A percentile compares a stretch with the other conserved stretches of the same genome.
Evolutionary conservation across 129 eudicot genomes (phyloP).

Genomic region (Arctium lappa): DNA sequence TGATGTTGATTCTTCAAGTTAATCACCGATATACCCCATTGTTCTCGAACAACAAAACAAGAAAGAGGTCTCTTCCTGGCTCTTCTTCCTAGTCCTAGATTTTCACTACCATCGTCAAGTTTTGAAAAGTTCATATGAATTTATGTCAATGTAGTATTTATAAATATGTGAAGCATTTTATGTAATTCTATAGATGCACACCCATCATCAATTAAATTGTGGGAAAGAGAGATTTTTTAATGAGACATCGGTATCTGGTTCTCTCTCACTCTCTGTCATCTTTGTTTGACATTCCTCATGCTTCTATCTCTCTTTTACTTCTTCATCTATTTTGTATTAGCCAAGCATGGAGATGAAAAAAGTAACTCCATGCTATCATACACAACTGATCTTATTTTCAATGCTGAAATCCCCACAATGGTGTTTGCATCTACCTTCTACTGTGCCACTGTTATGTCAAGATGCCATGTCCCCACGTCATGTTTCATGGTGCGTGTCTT

Average conservation of each 20-base stretch:
- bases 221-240: neutral
- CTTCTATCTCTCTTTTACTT: too few relatives aligned
- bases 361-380: too few relatives aligned
- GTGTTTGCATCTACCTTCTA: neutral
- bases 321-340: too few relatives aligned
- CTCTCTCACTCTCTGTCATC: too few relatives aligned
- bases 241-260: neutral
- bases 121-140: neutral
- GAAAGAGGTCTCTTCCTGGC: neutral
- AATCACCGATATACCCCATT: neutral
- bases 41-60: neutral
- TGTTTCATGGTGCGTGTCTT: neutral
- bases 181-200: neutral
- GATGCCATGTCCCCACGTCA: neutral
- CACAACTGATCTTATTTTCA: too few relatives aligned
- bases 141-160: neutral
- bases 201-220: neutral
- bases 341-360: too few relatives aligned
- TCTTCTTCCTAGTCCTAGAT: neutral
- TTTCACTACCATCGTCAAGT: neutral
- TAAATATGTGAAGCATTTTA: neutral
- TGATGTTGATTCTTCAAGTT: neutral
- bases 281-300: too few relatives aligned
- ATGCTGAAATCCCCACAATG: too few relatives aligned
- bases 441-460: neutral